phyloP scores from a whole-genome alignment of 106 monocot genomes.

The Dendrobium officinale region DNA sequence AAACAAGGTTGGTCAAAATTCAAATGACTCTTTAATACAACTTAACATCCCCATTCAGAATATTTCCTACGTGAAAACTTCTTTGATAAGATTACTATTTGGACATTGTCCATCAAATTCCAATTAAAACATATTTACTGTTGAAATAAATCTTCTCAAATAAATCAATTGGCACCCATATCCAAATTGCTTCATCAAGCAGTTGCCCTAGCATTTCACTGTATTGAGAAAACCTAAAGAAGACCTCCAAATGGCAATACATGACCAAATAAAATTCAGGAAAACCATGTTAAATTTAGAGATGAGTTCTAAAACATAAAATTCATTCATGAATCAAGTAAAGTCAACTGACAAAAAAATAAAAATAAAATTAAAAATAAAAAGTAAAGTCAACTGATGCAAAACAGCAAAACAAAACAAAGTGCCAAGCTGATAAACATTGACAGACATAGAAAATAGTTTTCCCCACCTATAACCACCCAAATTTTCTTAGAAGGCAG shows the following conservation, averaged over 20 bases:
- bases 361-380: too few relatives aligned
- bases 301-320: neutral
- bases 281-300: neutral
- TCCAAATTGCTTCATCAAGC: neutral
- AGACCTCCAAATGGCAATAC: neutral
- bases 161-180: neutral
- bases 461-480: neutral
- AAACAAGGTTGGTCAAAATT: neutral
- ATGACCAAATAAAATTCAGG: conserved; percentile 1
- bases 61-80: neutral
- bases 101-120: neutral
- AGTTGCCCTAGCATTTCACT: neutral
- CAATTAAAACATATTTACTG: neutral
- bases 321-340: conserved; percentile 1
- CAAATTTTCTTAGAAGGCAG: neutral
- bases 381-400: neutral
- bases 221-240: neutral
- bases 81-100: neutral
- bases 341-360: neutral
- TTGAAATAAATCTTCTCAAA: neutral
- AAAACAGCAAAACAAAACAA: neutral
- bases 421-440: neutral
- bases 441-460: neutral
- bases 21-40: neutral
- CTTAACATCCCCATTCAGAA: neutral